Evolutionary conservation across 495 filamentous ascomycete species (phyloP).

Genomic region (Mycothermus thermophilus): DNA sequence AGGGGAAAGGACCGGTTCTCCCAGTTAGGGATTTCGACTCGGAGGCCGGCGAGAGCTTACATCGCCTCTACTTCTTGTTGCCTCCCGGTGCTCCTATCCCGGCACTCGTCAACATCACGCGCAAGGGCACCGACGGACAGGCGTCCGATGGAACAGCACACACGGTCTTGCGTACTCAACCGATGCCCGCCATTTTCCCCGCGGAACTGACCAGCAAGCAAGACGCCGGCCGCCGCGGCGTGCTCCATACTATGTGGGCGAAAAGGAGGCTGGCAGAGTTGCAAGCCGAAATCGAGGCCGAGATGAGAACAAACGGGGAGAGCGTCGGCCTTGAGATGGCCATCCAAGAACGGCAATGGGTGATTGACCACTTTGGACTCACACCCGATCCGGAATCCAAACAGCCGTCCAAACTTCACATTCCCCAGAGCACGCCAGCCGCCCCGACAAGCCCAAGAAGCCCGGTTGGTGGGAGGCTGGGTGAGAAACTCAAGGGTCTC

Average conservation of each 20-base stretch:
- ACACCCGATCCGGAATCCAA: slow-evolving; percentile 15
- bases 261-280: slow-evolving; percentile 59
- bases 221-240: slow-evolving; percentile 58
- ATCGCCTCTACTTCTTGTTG: slow-evolving; percentile 62
- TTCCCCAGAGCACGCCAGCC: slow-evolving; percentile 15
- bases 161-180: slow-evolving; percentile 42
- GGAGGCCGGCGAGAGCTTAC: slow-evolving; percentile 18
- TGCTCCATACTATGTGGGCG: slow-evolving; percentile 72
- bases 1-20: slow-evolving; percentile 53
- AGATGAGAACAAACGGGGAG: slow-evolving; percentile 53
- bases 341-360: slow-evolving; percentile 65
- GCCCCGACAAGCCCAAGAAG: slow-evolving; percentile 41
- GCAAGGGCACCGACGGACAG: slow-evolving; percentile 15
- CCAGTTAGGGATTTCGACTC: slow-evolving; percentile 42
- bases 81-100: slow-evolving; percentile 53
- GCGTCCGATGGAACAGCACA: background rate
- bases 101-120: slow-evolving; percentile 49
- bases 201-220: slow-evolving; percentile 51
- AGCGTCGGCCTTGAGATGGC: slow-evolving; percentile 72
- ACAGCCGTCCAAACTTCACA: slow-evolving; percentile 16
- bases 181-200: slow-evolving; percentile 69
- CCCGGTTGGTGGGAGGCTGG: slow-evolving; percentile 49
- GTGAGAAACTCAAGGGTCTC: slow-evolving; percentile 63
- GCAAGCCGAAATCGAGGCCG: slow-evolving; percentile 53
- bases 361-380: slow-evolving; percentile 64